Percentiles rank a stretch among this genome's conserved stretches.
phyloP scores from a whole-genome alignment of 441 rosid species.

The Populus hybrid region DNA sequence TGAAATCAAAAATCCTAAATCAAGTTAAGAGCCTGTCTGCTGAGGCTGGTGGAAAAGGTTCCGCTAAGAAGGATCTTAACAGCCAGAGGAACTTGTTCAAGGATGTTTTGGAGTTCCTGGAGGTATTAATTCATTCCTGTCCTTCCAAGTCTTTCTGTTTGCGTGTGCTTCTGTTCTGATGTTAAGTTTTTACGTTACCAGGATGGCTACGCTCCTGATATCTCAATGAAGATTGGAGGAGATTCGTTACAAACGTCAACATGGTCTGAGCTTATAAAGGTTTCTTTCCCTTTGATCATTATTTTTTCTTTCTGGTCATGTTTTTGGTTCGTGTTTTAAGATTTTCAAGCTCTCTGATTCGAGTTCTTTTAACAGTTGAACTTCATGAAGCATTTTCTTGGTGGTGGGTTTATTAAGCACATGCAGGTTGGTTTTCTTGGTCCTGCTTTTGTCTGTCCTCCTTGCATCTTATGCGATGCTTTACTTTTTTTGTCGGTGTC shows the following conservation, averaged over 20 bases:
- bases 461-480: neutral
- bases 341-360: neutral
- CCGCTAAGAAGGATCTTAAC: constrained; percentile 86
- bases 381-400: constrained; percentile 83
- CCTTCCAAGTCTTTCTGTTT: neutral
- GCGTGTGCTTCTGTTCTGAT: neutral
- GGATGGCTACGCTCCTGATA: constrained; percentile 64
- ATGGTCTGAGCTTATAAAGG: constrained; percentile 86
- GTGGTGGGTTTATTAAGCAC: constrained; percentile 92
- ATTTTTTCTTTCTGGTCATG: neutral
- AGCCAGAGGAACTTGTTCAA: constrained; percentile 78
- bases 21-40: constrained; percentile 73
- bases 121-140: constrained; percentile 46
- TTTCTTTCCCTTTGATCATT: constrained; percentile 17
- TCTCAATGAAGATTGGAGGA: constrained; percentile 68
- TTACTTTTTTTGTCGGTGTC: neutral
- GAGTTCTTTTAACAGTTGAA: constrained; percentile 51
- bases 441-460: neutral
- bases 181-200: constrained; percentile 21
- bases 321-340: neutral
- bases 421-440: constrained; percentile 69
- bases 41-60: constrained; percentile 97
- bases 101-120: constrained; percentile 75
- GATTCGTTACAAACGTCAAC: constrained; percentile 56
- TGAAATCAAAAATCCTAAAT: constrained; percentile 58